Percentiles rank a stretch among this genome's conserved stretches.
These are phyloP conservation scores for Sporothrix variecibatus DNA, from an alignment of 2,329 filamentous ascomycete species.

Conservation along the genomic window DNA sequence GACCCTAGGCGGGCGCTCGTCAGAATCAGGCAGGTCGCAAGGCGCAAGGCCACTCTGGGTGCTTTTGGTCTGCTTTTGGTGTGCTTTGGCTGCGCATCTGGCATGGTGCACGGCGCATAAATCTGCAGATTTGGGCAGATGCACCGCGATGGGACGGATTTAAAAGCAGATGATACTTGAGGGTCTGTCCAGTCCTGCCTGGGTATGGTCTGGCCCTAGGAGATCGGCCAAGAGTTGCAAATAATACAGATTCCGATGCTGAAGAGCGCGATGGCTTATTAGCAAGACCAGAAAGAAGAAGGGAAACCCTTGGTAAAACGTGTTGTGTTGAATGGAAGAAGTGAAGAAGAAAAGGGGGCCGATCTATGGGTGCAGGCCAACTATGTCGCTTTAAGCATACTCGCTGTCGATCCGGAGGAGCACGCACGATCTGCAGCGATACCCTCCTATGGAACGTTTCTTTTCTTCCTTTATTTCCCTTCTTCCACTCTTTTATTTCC, in stretches of 20 bases:
- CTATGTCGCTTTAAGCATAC: not conserved
- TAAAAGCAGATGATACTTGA: not conserved
- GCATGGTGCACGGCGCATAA: not conserved
- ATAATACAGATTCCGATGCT: not conserved
- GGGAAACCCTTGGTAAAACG: not conserved
- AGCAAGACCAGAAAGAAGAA: not conserved
- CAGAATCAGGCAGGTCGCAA: constrained; percentile 21
- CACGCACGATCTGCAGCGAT: not conserved
- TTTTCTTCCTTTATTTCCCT: not conserved
- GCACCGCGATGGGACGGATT: not conserved
- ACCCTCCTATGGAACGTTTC: constrained; percentile 17
- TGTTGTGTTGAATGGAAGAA: not conserved
- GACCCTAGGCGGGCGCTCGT: not conserved
- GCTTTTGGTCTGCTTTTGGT: too few relatives aligned
- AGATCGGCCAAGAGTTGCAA: not conserved
- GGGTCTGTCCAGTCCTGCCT: not conserved
- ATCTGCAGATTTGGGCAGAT: not conserved
- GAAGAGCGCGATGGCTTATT: not conserved
- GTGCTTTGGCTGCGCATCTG: not conserved
- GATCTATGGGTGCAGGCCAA: not conserved
- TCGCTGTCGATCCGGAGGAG: constrained; percentile 12
- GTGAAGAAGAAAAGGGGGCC: not conserved
- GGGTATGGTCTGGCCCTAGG: not conserved
- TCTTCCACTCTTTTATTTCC: not conserved
- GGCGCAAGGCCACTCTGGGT: not conserved